phyloP scores from a whole-genome alignment of 441 rosid genomes.

The Eutrema salsugineum region DNA sequence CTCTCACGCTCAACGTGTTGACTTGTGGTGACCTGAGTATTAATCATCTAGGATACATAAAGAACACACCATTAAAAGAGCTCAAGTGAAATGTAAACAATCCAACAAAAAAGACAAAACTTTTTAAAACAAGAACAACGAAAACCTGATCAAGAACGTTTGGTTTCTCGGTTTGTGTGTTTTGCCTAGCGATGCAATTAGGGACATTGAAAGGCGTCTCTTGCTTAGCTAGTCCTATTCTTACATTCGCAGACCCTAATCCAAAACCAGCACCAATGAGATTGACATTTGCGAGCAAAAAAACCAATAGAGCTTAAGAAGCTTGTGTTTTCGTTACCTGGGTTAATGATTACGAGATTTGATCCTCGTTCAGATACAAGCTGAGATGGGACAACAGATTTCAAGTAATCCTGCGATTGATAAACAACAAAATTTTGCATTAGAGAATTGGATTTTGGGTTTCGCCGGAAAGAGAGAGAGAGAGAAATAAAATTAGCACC shows the following conservation, averaged over 20 bases:
- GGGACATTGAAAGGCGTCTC: slow-evolving; percentile 65
- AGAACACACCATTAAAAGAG: neutral
- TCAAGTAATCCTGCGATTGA: slow-evolving; percentile 75
- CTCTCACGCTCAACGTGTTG: slow-evolving; percentile 88
- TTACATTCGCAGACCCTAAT: slow-evolving; percentile 70
- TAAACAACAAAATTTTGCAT: neutral
- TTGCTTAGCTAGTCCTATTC: slow-evolving; percentile 75
- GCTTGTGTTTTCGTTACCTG: slow-evolving; percentile 30
- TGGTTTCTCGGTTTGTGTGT: slow-evolving; percentile 39
- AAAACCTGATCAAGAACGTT: slow-evolving; percentile 75
- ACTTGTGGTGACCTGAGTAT: slow-evolving; percentile 71
- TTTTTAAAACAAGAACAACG: neutral
- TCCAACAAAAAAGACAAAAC: neutral
- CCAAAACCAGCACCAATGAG: neutral
- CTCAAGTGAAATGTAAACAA: neutral
- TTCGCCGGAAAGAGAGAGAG: neutral
- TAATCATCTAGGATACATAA: slow-evolving; percentile 53
- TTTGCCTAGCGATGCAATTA: slow-evolving; percentile 72
- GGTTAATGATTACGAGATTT: slow-evolving; percentile 80
- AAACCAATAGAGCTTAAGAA: neutral
- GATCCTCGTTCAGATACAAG: slow-evolving; percentile 82
- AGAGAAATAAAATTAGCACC: neutral
- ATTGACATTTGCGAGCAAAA: too few species aligned
- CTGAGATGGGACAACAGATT: slow-evolving; percentile 87
- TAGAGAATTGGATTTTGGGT: neutral